A percentile compares a stretch with the other conserved stretches of the same genome.
Conservation (phyloP, 768 basidiomycete genomes). For the Stropharia rugosoannulata region DNA sequence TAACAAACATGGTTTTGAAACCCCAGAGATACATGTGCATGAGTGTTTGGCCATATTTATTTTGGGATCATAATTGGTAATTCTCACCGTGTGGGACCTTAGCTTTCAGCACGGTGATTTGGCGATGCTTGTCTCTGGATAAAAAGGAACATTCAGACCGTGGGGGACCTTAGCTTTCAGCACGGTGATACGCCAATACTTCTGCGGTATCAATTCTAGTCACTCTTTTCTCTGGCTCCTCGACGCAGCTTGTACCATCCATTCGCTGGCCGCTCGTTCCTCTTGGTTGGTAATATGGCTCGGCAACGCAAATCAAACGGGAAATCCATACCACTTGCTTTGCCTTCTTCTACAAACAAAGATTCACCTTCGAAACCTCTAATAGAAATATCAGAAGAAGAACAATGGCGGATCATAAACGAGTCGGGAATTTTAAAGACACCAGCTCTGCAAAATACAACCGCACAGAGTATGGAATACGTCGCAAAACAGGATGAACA, state of each 20-base stretch:
- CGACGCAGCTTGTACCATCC: not conserved
- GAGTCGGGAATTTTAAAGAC: slow-evolving; percentile 57
- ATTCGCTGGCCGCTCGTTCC: not conserved
- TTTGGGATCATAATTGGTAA: too few relatives aligned
- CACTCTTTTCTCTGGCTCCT: not conserved
- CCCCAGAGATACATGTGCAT: too few relatives aligned
- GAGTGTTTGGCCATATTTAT: too few relatives aligned
- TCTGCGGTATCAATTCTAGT: too few relatives aligned
- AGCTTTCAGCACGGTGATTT: too few relatives aligned
- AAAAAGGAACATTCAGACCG: too few relatives aligned
- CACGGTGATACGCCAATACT: too few relatives aligned
- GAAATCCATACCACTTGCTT: slow-evolving; percentile 12
- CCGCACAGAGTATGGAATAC: not conserved
- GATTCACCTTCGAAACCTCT: slow-evolving; percentile 23
- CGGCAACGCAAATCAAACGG: slow-evolving; percentile 20
- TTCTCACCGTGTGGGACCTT: too few relatives aligned
- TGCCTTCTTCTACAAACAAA: slow-evolving; percentile 12
- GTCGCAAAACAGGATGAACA: slow-evolving; percentile 35
- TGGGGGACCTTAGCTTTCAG: too few relatives aligned
- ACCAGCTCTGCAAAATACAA: slow-evolving; percentile 10
- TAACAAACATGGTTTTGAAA: too few relatives aligned
- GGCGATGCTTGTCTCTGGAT: too few relatives aligned
- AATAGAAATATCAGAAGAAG: slow-evolving; percentile 65
- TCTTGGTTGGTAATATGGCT: slow-evolving; percentile 18
- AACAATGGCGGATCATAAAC: slow-evolving; percentile 76